A percentile compares a stretch with the other conserved stretches of the same genome.
These are phyloP conservation scores for Rhizopus delemar DNA, from an alignment of 371 early-diverging fungal species.

Conservation along the genomic window DNA sequence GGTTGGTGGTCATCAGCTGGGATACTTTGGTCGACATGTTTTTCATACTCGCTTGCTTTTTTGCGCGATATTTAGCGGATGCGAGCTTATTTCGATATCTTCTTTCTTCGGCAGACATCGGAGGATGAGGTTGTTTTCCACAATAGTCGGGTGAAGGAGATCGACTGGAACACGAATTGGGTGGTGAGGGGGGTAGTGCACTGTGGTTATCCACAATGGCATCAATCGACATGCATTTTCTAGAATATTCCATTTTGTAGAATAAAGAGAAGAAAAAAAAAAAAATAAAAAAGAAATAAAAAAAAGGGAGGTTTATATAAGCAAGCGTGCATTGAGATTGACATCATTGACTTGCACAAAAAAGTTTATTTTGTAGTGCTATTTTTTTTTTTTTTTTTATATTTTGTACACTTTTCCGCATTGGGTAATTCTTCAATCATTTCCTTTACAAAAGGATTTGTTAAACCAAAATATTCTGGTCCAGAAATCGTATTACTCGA, in stretches of 20 bases:
- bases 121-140: slow-evolving; percentile 12
- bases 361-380: not conserved
- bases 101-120: slow-evolving; percentile 30
- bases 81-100: slow-evolving; percentile 28
- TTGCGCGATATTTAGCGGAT: slow-evolving; percentile 33
- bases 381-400: not conserved
- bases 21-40: slow-evolving; percentile 28
- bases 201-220: slow-evolving; percentile 27
- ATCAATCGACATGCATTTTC: slow-evolving; percentile 36
- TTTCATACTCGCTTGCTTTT: slow-evolving; percentile 32
- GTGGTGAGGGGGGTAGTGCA: slow-evolving; percentile 32
- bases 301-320: slow-evolving; percentile 5
- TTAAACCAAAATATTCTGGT: slow-evolving; percentile 89
- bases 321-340: not conserved
- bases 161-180: slow-evolving; percentile 18
- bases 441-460: slow-evolving; percentile 45
- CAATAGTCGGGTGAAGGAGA: slow-evolving; percentile 19
- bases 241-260: slow-evolving; percentile 25
- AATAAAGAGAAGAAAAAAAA: not conserved
- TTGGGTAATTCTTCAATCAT: slow-evolving; percentile 19
- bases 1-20: slow-evolving; percentile 17
- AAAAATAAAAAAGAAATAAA: slow-evolving; percentile 6
- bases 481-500: slow-evolving; percentile 83
- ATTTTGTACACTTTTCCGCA: slow-evolving; percentile 17
- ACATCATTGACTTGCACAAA: not conserved